Base-by-base conservation (phyloP, 805 yeast species). In the Metschnikowia cubensis region DNA sequence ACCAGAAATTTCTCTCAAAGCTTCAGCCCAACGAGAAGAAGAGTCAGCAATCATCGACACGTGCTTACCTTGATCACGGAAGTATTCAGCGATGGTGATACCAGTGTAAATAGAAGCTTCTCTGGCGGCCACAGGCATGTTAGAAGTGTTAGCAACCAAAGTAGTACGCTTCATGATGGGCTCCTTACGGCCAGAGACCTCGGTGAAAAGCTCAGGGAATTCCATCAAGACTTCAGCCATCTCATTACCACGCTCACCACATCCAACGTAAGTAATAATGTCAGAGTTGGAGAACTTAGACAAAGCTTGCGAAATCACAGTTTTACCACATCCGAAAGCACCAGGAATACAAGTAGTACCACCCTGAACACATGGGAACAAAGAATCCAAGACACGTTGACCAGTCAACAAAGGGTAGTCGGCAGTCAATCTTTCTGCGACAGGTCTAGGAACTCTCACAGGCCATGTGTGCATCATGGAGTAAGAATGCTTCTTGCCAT, bases 301-400 rank as follows among this genome's bases (percentile, higher is more conserved):
- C 68, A 94, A 79, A 1, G 98, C 89, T 76, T 92, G 99, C 29
- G 99, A 92, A 68, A 92, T 92, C 64, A 92, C 99, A 11, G 99
- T 92, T 70, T 91, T 94, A 73, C 99, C 99, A 75, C 98, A 94
- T 57, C 99, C 99, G 64, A 94, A 94, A 56, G 99, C 99, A 75
- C 99, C 99, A 42, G 99, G 99, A 70, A 94, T 94, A 86, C 99
- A 95, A 34, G 99, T 94, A 36, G 99, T 94, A 78, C 99, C 99
- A 76, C 99, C 99, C 79, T 94, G 99, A 62, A 94, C 99, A 83
- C 96, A 87, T 43, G 99, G 99, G 81, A 94, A 94, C 58, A 94
- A 81, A 31, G 99, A 85, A 73, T 94, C 99, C 70, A 94, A 79
- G 46, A 94, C 99, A 81, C 99, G 88, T 79, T 94, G 99, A 64